phyloP scores from a whole-genome alignment of 345 rosid species.

The Citrus australasica region DNA sequence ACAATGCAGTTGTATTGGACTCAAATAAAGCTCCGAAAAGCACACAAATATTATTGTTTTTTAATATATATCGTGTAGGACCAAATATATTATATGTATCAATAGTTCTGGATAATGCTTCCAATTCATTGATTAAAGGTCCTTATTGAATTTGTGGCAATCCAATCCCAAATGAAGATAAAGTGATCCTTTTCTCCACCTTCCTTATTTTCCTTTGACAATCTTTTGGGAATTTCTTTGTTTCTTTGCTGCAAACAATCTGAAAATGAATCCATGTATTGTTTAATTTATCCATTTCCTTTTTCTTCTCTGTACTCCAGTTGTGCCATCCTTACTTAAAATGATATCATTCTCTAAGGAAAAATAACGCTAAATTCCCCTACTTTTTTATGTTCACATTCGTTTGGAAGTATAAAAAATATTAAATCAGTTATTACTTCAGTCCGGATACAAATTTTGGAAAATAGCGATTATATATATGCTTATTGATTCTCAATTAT shows the following conservation, averaged over 20 bases:
- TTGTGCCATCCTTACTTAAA: background rate
- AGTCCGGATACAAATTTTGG: background rate
- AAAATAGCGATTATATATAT: background rate
- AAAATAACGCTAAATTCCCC: background rate
- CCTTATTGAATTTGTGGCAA: constrained; percentile 21
- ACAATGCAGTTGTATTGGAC: background rate
- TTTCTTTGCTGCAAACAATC: background rate
- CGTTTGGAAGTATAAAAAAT: background rate
- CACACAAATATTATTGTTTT: background rate
- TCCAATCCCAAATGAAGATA: constrained; percentile 14
- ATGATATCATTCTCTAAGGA: background rate
- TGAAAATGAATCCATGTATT: background rate
- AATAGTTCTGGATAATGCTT: constrained; percentile 10
- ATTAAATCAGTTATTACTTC: background rate
- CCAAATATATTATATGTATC: background rate
- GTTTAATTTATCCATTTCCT: background rate
- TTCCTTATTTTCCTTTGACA: background rate
- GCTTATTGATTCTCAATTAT: background rate
- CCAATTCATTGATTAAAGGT: background rate
- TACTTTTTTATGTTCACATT: background rate
- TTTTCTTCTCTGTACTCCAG: background rate
- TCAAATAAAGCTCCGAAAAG: background rate
- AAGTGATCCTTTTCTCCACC: background rate
- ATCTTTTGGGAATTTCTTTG: background rate
- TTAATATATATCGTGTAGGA: background rate